A percentile compares a stretch with the other conserved stretches of the same genome.
phyloP scores from a whole-genome alignment of 2,329 filamentous ascomycete genomes.

The Raffaelea deltoideospora region DNA sequence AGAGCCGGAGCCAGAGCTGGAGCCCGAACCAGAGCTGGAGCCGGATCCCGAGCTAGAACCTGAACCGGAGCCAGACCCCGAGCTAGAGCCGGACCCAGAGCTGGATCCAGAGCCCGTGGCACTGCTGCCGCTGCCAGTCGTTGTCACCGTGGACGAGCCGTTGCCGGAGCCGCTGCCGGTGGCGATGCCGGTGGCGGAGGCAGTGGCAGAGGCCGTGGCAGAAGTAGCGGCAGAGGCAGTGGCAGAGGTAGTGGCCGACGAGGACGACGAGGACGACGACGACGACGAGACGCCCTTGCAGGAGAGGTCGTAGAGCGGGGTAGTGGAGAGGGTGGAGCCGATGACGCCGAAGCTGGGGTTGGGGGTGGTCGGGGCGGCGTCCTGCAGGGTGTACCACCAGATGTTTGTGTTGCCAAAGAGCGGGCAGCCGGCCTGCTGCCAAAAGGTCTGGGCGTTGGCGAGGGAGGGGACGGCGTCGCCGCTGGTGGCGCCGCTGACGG shows the following conservation, averaged over 20 bases:
- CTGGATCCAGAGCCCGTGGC: background rate
- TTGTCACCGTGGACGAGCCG: background rate
- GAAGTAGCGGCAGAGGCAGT: constrained; percentile 2
- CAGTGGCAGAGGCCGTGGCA: background rate
- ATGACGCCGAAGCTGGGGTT: constrained; percentile 59
- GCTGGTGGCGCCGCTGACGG: constrained; percentile 50
- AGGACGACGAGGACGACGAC: constrained; percentile 3
- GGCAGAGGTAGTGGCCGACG: constrained; percentile 1
- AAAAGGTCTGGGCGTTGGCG: constrained; percentile 64
- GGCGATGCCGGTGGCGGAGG: background rate
- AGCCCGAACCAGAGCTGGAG: background rate
- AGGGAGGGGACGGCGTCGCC: constrained; percentile 47
- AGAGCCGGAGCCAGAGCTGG: background rate
- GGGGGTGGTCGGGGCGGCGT: constrained; percentile 42
- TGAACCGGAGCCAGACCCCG: background rate
- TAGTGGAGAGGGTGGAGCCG: constrained; percentile 33
- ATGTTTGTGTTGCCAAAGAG: constrained; percentile 49
- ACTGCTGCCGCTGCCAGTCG: background rate
- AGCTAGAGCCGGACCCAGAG: background rate
- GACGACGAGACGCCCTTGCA: constrained; percentile 27
- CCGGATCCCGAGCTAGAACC: constrained; percentile 4
- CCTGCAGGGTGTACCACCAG: constrained; percentile 68
- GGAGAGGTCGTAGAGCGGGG: constrained; percentile 47
- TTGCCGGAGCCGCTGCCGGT: background rate
- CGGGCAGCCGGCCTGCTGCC: constrained; percentile 62